phyloP scores from a whole-genome alignment of 306 rosid genomes.

The Vigna hirtella region DNA sequence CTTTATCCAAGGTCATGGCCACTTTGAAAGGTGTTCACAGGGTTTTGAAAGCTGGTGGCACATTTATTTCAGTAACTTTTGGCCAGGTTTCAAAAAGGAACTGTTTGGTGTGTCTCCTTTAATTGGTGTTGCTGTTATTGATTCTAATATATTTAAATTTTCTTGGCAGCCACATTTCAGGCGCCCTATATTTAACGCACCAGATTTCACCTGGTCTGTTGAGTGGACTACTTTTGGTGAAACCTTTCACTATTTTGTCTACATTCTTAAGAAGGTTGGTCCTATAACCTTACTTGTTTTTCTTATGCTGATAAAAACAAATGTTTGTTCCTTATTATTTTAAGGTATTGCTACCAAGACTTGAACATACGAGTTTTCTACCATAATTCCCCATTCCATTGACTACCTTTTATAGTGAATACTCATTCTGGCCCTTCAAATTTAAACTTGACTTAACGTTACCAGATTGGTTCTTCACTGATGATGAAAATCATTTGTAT shows the following conservation, averaged over 20 bases:
- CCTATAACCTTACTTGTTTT: conserved; percentile 12
- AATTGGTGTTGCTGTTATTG: conserved; percentile 25
- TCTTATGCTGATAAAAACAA: conserved; percentile 1
- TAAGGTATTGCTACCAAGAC: background rate
- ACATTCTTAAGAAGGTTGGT: conserved; percentile 81
- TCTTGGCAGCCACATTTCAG: conserved; percentile 87
- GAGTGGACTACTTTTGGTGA: conserved; percentile 90
- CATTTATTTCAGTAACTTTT: conserved; percentile 84
- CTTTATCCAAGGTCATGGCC: conserved; percentile 79
- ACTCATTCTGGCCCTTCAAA: conserved; percentile 24
- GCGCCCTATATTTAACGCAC: conserved; percentile 78
- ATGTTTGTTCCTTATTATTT: conserved; percentile 4
- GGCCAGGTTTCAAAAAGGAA: conserved; percentile 77
- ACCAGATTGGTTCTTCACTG: conserved; percentile 14
- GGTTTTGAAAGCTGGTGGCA: conserved; percentile 78
- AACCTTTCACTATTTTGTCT: conserved; percentile 89
- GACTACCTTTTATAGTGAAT: background rate
- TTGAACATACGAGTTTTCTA: conserved; percentile 10
- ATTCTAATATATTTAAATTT: conserved; percentile 44
- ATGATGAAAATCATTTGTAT: background rate
- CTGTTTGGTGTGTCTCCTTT: conserved; percentile 32
- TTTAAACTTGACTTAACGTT: conserved; percentile 5
- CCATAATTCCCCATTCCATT: background rate
- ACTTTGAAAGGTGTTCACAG: conserved; percentile 82
- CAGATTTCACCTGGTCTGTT: conserved; percentile 87